Conservation (phyloP, 148 eudicot species). For the Silene conica region DNA sequence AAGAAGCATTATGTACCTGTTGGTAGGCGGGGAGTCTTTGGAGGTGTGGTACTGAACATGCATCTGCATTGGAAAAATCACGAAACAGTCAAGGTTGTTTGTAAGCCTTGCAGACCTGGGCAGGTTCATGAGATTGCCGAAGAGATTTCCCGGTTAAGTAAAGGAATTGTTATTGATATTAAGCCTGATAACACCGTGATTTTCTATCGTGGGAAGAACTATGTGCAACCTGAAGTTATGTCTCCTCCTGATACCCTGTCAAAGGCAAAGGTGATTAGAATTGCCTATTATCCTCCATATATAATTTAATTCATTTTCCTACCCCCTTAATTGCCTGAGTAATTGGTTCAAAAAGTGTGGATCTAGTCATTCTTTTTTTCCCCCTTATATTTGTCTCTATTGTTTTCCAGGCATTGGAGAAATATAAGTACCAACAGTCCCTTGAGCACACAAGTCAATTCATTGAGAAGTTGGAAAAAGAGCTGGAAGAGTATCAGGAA, state of each 20-base stretch:
- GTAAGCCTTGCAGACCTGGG: slow-evolving; percentile 92
- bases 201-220: slow-evolving; percentile 93
- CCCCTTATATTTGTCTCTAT: background rate
- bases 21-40: slow-evolving; percentile 97
- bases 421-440: slow-evolving; percentile 78
- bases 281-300: background rate
- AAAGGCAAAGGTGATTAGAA: slow-evolving; percentile 65
- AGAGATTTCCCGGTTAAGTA: slow-evolving; percentile 84
- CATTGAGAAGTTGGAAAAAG: slow-evolving; percentile 83
- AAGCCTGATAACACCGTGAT: slow-evolving; percentile 77
- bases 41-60: slow-evolving; percentile 98
- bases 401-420: slow-evolving; percentile 73
- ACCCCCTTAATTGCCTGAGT: background rate
- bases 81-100: slow-evolving; percentile 91
- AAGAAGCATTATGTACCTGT: slow-evolving; percentile 97
- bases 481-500: slow-evolving; percentile 79
- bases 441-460: slow-evolving; percentile 95
- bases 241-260: slow-evolving; percentile 91
- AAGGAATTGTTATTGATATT: slow-evolving; percentile 83
- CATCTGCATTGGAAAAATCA: slow-evolving; percentile 97
- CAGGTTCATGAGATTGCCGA: slow-evolving; percentile 80
- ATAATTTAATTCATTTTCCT: background rate
- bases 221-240: slow-evolving; percentile 80
- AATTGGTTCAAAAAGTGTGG: background rate
- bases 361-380: background rate